Percentiles rank a stretch among this genome's conserved stretches.
Conservation (phyloP, 495 filamentous ascomycete genomes). For the Cercophora sp. region DNA sequence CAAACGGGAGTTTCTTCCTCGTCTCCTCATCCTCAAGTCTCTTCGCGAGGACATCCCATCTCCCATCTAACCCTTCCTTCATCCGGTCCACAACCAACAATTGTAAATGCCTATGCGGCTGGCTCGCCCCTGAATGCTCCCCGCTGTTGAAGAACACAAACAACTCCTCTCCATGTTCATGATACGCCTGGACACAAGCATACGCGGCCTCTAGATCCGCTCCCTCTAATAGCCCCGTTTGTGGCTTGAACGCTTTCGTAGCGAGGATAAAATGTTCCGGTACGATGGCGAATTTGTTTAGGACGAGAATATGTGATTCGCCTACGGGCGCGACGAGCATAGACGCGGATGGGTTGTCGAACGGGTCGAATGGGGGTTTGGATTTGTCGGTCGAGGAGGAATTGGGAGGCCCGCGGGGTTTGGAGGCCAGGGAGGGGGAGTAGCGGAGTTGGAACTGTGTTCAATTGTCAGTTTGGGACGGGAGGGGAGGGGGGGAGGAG, state of each 20-base stretch:
- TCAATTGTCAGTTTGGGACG: neutral
- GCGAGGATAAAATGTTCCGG: slow-evolving; percentile 76
- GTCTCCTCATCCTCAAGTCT: slow-evolving; percentile 21
- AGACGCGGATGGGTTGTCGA: slow-evolving; percentile 59
- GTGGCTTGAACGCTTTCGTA: slow-evolving; percentile 60
- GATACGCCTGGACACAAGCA: slow-evolving; percentile 62
- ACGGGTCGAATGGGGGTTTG: slow-evolving; percentile 54
- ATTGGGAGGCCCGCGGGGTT: slow-evolving; percentile 51
- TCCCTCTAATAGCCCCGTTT: slow-evolving; percentile 64
- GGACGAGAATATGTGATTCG: slow-evolving; percentile 58
- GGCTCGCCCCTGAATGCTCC: slow-evolving; percentile 68
- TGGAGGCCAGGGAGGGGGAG: slow-evolving; percentile 70
- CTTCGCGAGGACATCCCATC: slow-evolving; percentile 55
- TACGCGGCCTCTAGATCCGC: slow-evolving; percentile 64
- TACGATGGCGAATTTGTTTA: slow-evolving; percentile 82
- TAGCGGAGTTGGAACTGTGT: slow-evolving; percentile 68
- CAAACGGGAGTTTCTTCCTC: slow-evolving; percentile 30
- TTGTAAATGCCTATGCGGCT: slow-evolving; percentile 77
- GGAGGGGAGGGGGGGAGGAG: neutral
- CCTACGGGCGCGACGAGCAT: slow-evolving; percentile 60
- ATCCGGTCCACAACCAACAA: slow-evolving; percentile 69
- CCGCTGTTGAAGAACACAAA: slow-evolving; percentile 87
- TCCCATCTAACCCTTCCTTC: slow-evolving; percentile 40
- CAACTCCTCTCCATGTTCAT: slow-evolving; percentile 36
- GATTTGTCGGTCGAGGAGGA: neutral